These are phyloP conservation scores for Bauhinia variegata DNA, from an alignment of 306 rosid species.

Conservation along the genomic window DNA sequence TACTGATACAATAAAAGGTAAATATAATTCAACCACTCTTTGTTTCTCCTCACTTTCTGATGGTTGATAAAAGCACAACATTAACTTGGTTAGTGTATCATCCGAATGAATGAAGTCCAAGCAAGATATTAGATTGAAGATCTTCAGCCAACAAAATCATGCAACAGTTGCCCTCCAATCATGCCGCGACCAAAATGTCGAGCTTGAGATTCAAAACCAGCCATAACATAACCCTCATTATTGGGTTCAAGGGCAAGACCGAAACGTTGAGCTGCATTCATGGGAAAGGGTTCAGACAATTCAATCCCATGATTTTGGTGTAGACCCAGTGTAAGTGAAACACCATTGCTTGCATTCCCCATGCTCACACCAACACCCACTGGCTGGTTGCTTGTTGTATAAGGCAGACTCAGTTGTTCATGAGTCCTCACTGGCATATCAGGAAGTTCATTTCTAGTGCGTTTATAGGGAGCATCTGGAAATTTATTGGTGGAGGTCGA, in stretches of 20 bases:
- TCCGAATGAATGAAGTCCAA: constrained; percentile 35
- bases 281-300: constrained; percentile 70
- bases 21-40: constrained; percentile 26
- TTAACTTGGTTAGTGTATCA: constrained; percentile 41
- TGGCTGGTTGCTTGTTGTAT: constrained; percentile 47
- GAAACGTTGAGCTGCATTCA: constrained; percentile 65
- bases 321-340: constrained; percentile 86
- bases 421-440: constrained; percentile 39
- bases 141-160: constrained; percentile 67
- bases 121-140: constrained; percentile 20
- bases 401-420: constrained; percentile 48
- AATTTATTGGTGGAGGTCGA: constrained; percentile 50
- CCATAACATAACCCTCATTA: constrained; percentile 61
- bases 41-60: constrained; percentile 24
- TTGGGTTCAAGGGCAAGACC: constrained; percentile 59
- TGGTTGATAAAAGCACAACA: constrained; percentile 30
- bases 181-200: constrained; percentile 78
- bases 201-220: constrained; percentile 67
- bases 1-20: constrained; percentile 23
- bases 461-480: constrained; percentile 44
- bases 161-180: constrained; percentile 72
- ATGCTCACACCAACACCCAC: constrained; percentile 54
- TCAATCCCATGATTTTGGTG: constrained; percentile 76
- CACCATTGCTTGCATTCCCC: constrained; percentile 54
- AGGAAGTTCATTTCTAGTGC: constrained; percentile 46